A percentile compares a stretch with the other conserved stretches of the same genome.
These are phyloP conservation scores for Eucalyptus sp. DNA, from an alignment of 345 rosid species.

Conservation along the genomic window DNA sequence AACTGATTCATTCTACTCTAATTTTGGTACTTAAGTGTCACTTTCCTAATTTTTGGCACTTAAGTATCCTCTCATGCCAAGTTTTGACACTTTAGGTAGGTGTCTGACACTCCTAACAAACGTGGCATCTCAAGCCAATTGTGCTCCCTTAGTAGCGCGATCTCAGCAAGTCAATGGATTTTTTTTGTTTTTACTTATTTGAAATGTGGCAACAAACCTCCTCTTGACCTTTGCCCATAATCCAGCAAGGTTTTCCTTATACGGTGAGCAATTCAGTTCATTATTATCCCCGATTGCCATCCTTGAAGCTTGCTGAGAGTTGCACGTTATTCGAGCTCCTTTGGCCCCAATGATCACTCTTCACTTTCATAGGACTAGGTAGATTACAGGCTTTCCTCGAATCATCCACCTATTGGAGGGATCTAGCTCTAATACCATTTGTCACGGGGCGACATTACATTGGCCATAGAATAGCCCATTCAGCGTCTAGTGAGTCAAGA, in stretches of 20 bases:
- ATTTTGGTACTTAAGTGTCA: too few relatives aligned
- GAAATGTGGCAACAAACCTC: not conserved
- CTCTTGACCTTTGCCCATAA: not conserved
- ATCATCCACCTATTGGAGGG: not conserved
- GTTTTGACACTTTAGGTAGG: too few relatives aligned
- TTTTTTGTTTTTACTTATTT: too few relatives aligned
- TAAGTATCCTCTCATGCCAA: too few relatives aligned
- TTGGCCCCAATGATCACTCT: not conserved
- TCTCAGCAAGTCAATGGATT: not conserved
- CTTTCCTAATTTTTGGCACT: too few relatives aligned
- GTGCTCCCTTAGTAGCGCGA: not conserved
- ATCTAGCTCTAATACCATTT: not conserved
- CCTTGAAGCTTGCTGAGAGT: not conserved
- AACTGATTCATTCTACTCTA: fast-evolving
- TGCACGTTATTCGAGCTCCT: too few relatives aligned
- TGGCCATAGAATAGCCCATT: not conserved
- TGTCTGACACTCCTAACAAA: not conserved
- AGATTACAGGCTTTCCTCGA: not conserved
- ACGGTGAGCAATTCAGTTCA: not conserved
- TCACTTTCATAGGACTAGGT: not conserved
- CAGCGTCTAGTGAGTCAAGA: not conserved
- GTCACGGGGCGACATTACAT: not conserved
- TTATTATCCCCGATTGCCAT: not conserved
- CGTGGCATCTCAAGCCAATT: not conserved
- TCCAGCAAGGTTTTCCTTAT: not conserved